Conservation (phyloP, 192 early-diverging fungal species). For the Ramicandelaber brevisporus region DNA sequence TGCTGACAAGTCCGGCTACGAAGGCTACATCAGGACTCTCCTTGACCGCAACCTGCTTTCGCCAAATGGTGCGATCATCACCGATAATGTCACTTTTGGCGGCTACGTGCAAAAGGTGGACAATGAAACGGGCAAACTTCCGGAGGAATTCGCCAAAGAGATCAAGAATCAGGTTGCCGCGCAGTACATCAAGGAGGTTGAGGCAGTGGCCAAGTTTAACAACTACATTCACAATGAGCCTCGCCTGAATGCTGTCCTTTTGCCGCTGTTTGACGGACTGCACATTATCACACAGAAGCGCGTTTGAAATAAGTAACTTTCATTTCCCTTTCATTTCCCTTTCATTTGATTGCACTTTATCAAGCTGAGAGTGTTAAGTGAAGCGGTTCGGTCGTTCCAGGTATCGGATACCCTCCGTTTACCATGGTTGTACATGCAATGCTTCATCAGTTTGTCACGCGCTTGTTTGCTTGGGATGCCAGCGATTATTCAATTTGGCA, state of each 20-base stretch:
- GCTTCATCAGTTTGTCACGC: too few relatives aligned
- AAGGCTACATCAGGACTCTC: slow-evolving; percentile 29
- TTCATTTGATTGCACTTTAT: too few relatives aligned
- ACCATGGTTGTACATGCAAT: too few relatives aligned
- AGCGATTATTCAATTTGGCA: too few relatives aligned
- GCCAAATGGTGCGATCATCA: slow-evolving; percentile 27
- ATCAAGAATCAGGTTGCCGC: background rate
- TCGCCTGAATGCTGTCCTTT: slow-evolving; percentile 22
- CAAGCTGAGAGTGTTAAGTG: too few relatives aligned
- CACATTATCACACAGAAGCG: slow-evolving; percentile 3
- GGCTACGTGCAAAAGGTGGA: background rate
- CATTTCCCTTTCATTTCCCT: too few relatives aligned
- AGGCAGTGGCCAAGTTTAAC: slow-evolving; percentile 26
- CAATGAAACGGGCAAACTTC: too few relatives aligned
- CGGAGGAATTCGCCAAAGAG: slow-evolving; percentile 1
- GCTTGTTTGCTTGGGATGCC: too few relatives aligned
- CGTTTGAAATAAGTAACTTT: background rate
- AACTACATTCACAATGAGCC: slow-evolving; percentile 27
- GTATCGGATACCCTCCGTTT: too few relatives aligned
- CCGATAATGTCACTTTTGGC: slow-evolving; percentile 31
- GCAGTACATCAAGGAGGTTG: slow-evolving; percentile 1
- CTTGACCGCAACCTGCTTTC: slow-evolving; percentile 28
- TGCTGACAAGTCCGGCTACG: slow-evolving; percentile 42
- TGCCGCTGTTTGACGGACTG: slow-evolving; percentile 33
- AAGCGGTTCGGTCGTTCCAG: too few relatives aligned